These are phyloP conservation scores for Metschnikowia reukaufii DNA, from an alignment of 805 yeast genomes.

Conservation along the genomic window DNA sequence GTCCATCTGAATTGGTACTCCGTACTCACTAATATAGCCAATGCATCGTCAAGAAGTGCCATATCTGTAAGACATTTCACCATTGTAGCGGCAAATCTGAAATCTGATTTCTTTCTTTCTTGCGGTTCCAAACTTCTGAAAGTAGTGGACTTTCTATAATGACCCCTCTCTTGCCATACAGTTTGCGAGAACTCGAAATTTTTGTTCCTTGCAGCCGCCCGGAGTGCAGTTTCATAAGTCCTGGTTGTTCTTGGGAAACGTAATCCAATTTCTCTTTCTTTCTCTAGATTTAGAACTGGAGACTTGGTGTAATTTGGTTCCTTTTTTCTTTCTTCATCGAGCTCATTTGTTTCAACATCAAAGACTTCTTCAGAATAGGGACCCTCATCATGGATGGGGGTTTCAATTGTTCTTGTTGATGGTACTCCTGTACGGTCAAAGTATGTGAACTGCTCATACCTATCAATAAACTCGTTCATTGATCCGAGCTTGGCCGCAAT, in stretches of 20 bases:
- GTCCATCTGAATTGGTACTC: constrained; percentile 72
- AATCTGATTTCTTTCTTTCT: constrained; percentile 50
- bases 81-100: constrained; percentile 72
- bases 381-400: too few relatives aligned
- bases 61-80: constrained; percentile 55
- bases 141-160: constrained; percentile 52
- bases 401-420: constrained; percentile 1
- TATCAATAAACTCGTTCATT: constrained; percentile 33
- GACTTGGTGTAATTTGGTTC: constrained; percentile 18
- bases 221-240: constrained; percentile 59
- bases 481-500: constrained; percentile 41
- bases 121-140: constrained; percentile 45
- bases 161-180: constrained; percentile 80
- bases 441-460: constrained; percentile 31
- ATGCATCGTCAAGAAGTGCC: constrained; percentile 65
- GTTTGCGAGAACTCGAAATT: constrained; percentile 59
- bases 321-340: background rate
- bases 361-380: too few relatives aligned
- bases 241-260: constrained; percentile 36
- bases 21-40: constrained; percentile 65
- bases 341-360: background rate
- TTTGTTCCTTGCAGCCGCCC: constrained; percentile 60
- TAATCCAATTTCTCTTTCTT: background rate
- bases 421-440: constrained; percentile 24
- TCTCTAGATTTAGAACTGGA: constrained; percentile 19